Percentiles rank a stretch among this genome's conserved stretches.
Conservation (phyloP, 2,329 filamentous ascomycete genomes). For the Fusarium oligoseptatum region DNA sequence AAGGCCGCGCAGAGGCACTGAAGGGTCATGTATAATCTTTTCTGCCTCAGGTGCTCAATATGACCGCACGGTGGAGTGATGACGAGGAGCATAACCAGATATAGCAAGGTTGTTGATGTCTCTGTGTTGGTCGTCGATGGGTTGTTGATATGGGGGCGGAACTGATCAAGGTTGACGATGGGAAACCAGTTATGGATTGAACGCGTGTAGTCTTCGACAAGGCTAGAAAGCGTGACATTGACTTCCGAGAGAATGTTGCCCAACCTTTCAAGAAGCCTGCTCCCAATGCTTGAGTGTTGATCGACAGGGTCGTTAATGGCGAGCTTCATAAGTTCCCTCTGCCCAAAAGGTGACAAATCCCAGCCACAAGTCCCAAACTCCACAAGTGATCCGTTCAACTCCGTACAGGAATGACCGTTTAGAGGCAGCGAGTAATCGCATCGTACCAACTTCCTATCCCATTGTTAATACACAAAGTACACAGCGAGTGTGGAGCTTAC, state of each 20-base stretch:
- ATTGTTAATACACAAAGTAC: neutral
- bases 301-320: neutral
- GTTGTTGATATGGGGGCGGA: neutral
- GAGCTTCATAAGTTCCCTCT: neutral
- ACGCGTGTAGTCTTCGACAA: neutral
- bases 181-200: slow-evolving; percentile 4
- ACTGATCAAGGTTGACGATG: neutral
- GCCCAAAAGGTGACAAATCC: neutral
- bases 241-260: neutral
- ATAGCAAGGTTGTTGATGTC: neutral
- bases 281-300: neutral
- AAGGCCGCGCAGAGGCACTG: neutral
- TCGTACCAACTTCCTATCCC: neutral
- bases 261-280: neutral
- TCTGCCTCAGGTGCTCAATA: neutral
- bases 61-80: neutral
- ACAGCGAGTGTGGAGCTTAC: neutral
- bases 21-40: neutral
- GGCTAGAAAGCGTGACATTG: neutral
- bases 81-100: neutral
- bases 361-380: neutral
- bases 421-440: neutral
- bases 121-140: neutral
- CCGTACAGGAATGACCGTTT: neutral
- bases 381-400: neutral